Base-by-base conservation (phyloP, 2,329 filamentous ascomycete species). In the Colletotrichum neosansevieriae region DNA sequence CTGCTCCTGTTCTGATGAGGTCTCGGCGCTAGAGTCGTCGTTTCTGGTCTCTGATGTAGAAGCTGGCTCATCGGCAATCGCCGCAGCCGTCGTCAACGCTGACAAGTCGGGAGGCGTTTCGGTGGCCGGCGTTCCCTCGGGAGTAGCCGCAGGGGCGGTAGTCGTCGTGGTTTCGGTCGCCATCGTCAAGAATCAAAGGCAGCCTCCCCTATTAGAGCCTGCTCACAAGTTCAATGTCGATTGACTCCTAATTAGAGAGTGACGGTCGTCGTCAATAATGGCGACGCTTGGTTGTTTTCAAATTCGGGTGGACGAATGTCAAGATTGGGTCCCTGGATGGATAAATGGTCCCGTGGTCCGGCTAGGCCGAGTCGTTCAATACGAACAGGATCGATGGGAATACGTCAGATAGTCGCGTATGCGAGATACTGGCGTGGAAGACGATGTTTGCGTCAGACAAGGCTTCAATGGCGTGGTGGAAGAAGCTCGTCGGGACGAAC, bases 191-290 rank as follows among this genome's bases (percentile, higher is more conserved):
- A 21, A 32, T 40, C 34, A 12, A 19, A 40, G 54, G 24, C 61
- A 65, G 65, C 50, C 61, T 65, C 65, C 24, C 54, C 54, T 68
- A 6, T 65, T 50, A 54, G 47, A 65, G 61, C 65, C 65, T 59
- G 65, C 61, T 58, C 44, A 29, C 34, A 59, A 36, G 13, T 44
- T 15, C 34, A 17, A 40, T 63, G 61, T 54, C 65, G 54, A 59
- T 59, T 56, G 61, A 51, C 44, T 40, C 38, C 21, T 24, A 10
- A 7, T 19, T 44, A 50, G 51, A 36, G 6, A n/a, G 9, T 53
- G 19, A 32, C 17, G 19, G 42, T 17, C 49, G 47, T 61, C 38
- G 21, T 17, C 42, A 47, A 40, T 13, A 12, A 7, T 42, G n/a
- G 29, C 45, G 42, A 45, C 11, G 38, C 10, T n/a, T 47, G 21